phyloP scores from a whole-genome alignment of 176 grass and related monocot species.

The Avena insularis region DNA sequence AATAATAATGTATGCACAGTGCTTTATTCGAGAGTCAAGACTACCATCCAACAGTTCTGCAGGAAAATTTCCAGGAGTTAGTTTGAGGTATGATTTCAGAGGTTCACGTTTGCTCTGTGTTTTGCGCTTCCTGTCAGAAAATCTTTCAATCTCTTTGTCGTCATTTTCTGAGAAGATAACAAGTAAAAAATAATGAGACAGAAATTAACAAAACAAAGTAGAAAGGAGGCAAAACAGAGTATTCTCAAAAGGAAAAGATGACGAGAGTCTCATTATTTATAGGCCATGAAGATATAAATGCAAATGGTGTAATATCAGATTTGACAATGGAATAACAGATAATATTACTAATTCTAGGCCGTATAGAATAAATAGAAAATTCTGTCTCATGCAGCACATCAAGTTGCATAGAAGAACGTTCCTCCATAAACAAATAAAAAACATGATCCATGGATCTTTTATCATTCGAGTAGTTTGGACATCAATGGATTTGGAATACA shows the following conservation, averaged over 20 bases:
- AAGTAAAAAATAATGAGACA: not conserved
- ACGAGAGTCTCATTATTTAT: not conserved
- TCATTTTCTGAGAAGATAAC: conserved; percentile 50
- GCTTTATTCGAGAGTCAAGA: not conserved
- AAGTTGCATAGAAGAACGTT: not conserved
- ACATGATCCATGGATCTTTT: not conserved
- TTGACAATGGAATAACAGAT: not conserved
- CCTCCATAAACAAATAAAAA: not conserved
- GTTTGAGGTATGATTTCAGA: conserved; percentile 60
- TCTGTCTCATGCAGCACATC: not conserved
- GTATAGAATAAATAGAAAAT: not conserved
- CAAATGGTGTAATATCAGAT: not conserved
- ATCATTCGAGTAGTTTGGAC: not conserved
- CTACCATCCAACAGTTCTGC: conserved; percentile 67
- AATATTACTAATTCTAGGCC: not conserved
- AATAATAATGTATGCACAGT: not conserved
- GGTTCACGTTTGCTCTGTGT: conserved; percentile 51
- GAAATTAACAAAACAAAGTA: not conserved
- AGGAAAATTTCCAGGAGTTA: conserved; percentile 65
- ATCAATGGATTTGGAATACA: not conserved
- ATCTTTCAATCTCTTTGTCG: conserved; percentile 61
- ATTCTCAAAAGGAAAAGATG: not conserved
- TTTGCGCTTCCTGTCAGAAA: conserved; percentile 58
- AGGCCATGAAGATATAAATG: not conserved
- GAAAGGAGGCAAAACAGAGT: not conserved